These are phyloP conservation scores for Dunaliella sp. DNA, from an alignment of 139 green algal species.

Conservation along the genomic window DNA sequence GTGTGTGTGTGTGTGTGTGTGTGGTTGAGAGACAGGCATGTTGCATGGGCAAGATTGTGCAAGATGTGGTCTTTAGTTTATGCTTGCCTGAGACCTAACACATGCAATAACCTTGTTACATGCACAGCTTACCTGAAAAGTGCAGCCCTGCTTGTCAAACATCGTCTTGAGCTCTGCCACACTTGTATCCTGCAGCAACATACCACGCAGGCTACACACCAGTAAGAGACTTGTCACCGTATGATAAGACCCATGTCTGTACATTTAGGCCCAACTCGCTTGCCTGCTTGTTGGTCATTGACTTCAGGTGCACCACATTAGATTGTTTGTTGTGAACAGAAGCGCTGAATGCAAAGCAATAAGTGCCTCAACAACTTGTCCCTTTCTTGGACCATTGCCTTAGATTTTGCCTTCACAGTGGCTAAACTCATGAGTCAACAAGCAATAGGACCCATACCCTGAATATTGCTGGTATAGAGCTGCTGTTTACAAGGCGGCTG, in stretches of 20 bases:
- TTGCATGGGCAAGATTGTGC: neutral
- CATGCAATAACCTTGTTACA: no score
- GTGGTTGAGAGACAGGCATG: neutral
- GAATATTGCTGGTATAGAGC: no score
- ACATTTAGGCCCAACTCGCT: neutral
- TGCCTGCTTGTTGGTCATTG: neutral
- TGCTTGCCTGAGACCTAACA: no score
- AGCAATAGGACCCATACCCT: no score
- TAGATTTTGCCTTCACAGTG: no score
- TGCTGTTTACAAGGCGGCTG: no score
- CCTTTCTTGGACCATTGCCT: no score
- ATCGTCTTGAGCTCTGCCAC: conserved; percentile 21
- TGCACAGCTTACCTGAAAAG: conserved; percentile 38
- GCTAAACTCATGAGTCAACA: no score
- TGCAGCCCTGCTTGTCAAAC: conserved; percentile 34
- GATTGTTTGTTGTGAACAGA: neutral
- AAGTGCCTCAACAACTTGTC: no score
- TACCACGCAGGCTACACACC: neutral
- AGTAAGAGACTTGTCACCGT: neutral
- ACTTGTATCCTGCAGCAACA: conserved; percentile 32
- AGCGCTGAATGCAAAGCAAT: neutral
- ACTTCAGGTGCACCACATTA: neutral
- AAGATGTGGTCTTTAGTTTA: neutral
- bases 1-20: no score
- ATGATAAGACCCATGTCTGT: neutral